Percentiles rank a stretch among this genome's conserved stretches.
Evolutionary conservation across 257 asterid species (phyloP).

Genomic region (Plantago elongata): DNA sequence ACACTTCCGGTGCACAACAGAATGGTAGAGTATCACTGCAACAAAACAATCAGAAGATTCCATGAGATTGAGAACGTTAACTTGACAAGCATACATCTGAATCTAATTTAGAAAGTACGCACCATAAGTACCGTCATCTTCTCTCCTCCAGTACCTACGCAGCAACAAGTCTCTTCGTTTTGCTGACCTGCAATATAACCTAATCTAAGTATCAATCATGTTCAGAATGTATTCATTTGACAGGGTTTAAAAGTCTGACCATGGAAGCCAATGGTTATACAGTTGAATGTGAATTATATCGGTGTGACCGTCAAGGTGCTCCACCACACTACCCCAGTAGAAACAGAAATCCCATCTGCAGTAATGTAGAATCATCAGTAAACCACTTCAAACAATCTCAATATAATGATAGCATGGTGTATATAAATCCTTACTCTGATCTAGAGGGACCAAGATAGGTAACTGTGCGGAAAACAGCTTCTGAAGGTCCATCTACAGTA

Average conservation of each 20-base stretch:
- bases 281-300: constrained; percentile 78
- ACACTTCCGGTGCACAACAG: constrained; percentile 70
- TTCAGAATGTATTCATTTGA: constrained; percentile 7
- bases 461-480: constrained; percentile 70
- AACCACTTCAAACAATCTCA: background rate
- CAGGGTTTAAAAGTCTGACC: constrained; percentile 40
- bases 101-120: constrained; percentile 8
- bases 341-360: constrained; percentile 93
- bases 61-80: constrained; percentile 13
- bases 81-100: constrained; percentile 1
- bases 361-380: constrained; percentile 9
- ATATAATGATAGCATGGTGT: background rate
- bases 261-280: constrained; percentile 80
- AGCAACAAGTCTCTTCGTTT: constrained; percentile 77
- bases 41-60: background rate
- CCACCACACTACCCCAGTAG: constrained; percentile 66
- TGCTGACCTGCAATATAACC: constrained; percentile 54
- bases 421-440: constrained; percentile 58
- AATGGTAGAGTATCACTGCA: constrained; percentile 87
- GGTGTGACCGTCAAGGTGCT: constrained; percentile 87
- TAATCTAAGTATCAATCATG: constrained; percentile 17
- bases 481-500: constrained; percentile 67
- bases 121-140: constrained; percentile 96
- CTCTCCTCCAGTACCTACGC: constrained; percentile 95
- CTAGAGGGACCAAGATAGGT: constrained; percentile 87